Percentiles rank a stretch among this genome's conserved stretches.
Conservation (phyloP, 805 yeast genomes). For the Yamadazyma paraphyllophila region DNA sequence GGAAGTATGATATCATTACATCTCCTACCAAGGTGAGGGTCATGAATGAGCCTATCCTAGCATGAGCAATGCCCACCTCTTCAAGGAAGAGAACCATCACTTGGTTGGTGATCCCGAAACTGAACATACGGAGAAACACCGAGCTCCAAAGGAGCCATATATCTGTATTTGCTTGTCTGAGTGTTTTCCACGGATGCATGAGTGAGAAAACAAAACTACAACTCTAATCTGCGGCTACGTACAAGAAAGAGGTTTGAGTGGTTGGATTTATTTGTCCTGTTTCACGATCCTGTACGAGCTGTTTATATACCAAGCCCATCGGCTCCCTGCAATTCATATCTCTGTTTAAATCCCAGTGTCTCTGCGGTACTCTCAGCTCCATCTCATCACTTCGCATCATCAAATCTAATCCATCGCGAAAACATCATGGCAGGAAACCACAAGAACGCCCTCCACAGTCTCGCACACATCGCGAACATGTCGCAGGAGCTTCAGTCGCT, state of each 20-base stretch:
- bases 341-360: too few species aligned
- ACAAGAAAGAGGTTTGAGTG: background rate
- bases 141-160: constrained; percentile 64
- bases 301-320: too few species aligned
- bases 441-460: constrained; percentile 33
- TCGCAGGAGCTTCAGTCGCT: constrained; percentile 37
- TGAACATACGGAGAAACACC: constrained; percentile 65
- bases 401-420: constrained; percentile 1
- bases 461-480: constrained; percentile 46
- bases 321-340: too few species aligned
- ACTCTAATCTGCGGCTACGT: background rate
- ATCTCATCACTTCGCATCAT: constrained; percentile 5
- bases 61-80: constrained; percentile 52
- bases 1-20: constrained; percentile 61
- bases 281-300: too few species aligned
- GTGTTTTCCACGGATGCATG: constrained; percentile 19
- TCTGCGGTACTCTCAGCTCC: background rate
- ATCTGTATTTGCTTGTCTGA: constrained; percentile 46
- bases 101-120: constrained; percentile 80
- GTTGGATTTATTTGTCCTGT: too few species aligned
- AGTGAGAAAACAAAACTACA: background rate
- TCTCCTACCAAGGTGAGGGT: constrained; percentile 79
- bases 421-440: constrained; percentile 4
- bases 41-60: constrained; percentile 75
- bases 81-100: constrained; percentile 67